Conservation (phyloP, 176 grass and related monocot genomes). For the Cenchrus americanus region DNA sequence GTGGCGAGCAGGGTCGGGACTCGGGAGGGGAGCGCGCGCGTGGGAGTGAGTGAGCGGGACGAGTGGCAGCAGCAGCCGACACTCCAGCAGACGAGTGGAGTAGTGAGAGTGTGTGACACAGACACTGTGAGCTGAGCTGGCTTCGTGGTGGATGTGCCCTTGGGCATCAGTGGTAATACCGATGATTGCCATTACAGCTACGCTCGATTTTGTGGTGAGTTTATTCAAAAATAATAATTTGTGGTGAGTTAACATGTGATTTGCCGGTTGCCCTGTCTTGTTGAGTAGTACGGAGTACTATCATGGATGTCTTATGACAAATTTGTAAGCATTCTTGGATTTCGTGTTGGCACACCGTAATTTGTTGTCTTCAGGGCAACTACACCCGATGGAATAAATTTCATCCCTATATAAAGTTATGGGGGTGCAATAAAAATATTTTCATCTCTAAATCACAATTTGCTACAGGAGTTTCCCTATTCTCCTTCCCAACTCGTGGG, state of each 20-base stretch:
- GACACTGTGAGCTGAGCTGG: conserved; percentile 38
- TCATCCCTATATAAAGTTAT: no score
- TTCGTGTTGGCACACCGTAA: no score
- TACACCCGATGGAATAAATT: no score
- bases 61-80: conserved; percentile 34
- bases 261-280: conserved; percentile 14
- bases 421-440: no score
- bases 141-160: conserved; percentile 2
- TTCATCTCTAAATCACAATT: no score
- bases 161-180: neutral
- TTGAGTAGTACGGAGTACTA: no score
- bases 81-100: neutral
- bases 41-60: neutral
- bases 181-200: conserved; percentile 4
- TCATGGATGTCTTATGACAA: neutral
- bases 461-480: no score
- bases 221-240: no score
- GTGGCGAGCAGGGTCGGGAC: neutral
- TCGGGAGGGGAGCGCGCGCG: no score
- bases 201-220: neutral
- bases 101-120: neutral
- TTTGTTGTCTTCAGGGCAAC: no score
- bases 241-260: neutral
- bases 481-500: no score
- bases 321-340: neutral